Percentiles rank a stretch among this genome's conserved stretches.
Evolutionary conservation across 2,329 filamentous ascomycete genomes (phyloP).

Genomic region (Blastomyces percursus): DNA sequence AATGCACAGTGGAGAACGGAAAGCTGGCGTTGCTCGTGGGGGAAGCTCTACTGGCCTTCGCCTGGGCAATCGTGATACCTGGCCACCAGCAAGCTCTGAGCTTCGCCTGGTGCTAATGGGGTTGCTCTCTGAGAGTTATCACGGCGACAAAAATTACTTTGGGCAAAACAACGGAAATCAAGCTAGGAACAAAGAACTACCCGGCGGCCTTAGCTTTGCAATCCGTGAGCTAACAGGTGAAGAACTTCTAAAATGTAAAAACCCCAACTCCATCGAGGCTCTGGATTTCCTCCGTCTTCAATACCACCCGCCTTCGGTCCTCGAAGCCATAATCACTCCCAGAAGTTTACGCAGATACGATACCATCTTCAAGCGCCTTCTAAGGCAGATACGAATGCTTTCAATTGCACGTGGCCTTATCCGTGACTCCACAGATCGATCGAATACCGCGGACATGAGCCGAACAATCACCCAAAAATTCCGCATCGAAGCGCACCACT

Average conservation of each 20-base stretch:
- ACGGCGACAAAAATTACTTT: constrained; percentile 12
- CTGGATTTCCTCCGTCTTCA: constrained; percentile 86
- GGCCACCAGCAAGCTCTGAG: constrained; percentile 92
- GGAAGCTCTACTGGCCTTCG: constrained; percentile 71
- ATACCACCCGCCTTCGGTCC: constrained; percentile 63
- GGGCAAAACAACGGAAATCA: constrained; percentile 15
- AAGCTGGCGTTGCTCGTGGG: constrained; percentile 55
- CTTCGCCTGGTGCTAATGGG: constrained; percentile 82
- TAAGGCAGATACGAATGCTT: constrained; percentile 67
- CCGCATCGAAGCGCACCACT: constrained; percentile 65
- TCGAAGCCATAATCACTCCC: constrained; percentile 63
- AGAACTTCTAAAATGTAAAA: constrained; percentile 72
- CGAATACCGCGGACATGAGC: constrained; percentile 20
- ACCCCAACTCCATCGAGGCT: constrained; percentile 71
- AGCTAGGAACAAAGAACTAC: constrained; percentile 37
- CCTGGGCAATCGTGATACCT: constrained; percentile 66
- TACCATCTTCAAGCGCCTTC: constrained; percentile 65
- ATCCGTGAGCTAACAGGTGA: constrained; percentile 68
- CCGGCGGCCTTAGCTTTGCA: constrained; percentile 67
- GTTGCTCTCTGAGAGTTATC: constrained; percentile 65
- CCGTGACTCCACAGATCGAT: constrained; percentile 41
- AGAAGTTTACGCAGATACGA: constrained; percentile 69
- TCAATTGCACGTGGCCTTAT: constrained; percentile 60
- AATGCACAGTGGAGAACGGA: constrained; percentile 65
- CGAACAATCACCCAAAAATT: constrained; percentile 48